phyloP scores from a whole-genome alignment of 352 stramenopile species.

The Globisporangium radiosum region DNA sequence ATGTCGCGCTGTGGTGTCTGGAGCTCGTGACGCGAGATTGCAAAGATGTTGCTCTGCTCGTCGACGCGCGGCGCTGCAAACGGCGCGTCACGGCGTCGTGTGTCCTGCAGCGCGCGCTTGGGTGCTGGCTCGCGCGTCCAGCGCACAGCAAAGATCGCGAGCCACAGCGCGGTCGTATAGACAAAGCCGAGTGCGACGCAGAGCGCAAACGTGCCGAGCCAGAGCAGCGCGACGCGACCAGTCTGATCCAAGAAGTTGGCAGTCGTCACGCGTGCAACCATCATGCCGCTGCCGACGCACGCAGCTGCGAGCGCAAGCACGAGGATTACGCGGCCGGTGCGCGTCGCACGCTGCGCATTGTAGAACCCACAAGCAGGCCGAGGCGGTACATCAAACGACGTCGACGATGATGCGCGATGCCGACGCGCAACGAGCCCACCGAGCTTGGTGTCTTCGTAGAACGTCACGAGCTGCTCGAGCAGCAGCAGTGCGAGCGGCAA shows the following conservation, averaged over 20 bases:
- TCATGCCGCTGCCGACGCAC: constrained; percentile 28
- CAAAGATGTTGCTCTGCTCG: no score
- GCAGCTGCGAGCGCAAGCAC: constrained; percentile 23
- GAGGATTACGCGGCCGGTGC: constrained; percentile 30
- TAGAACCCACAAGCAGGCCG: constrained; percentile 25
- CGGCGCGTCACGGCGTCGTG: no score
- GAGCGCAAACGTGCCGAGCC: constrained; percentile 40
- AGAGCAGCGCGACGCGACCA: constrained; percentile 27
- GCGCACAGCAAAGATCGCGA: constrained; percentile 35
- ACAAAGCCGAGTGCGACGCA: constrained; percentile 35
- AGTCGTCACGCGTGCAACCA: constrained; percentile 25
- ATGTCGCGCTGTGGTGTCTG: no score
- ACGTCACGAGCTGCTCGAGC: constrained; percentile 47
- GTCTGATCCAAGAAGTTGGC: constrained; percentile 34
- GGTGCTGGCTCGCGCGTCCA: constrained; percentile 21
- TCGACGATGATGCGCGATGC: constrained; percentile 8
- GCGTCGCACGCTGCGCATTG: constrained; percentile 19
- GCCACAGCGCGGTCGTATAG: constrained; percentile 34
- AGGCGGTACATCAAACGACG: background rate
- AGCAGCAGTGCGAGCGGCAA: constrained; percentile 35
- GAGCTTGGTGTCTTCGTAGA: constrained; percentile 51
- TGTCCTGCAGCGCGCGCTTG: no score
- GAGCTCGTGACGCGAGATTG: no score
- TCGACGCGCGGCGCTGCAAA: no score
- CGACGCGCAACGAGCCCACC: constrained; percentile 35